Percentiles rank a stretch among this genome's conserved stretches.
Evolutionary conservation across 148 eudicot genomes (phyloP).

Genomic region (Nepenthes mirabilis): DNA sequence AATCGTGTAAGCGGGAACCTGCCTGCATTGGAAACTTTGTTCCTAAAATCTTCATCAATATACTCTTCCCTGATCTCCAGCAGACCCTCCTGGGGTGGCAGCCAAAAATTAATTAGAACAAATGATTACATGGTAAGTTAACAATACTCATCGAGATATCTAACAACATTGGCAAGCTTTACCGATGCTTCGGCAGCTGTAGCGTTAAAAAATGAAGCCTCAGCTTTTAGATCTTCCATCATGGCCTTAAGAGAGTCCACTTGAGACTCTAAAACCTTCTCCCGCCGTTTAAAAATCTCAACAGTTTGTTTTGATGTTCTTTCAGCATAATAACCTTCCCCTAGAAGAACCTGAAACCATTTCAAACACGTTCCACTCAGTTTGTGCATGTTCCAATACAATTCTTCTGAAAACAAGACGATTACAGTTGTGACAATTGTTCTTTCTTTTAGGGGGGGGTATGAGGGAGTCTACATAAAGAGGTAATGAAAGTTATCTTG

Average conservation of each 20-base stretch:
- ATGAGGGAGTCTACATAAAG: no score
- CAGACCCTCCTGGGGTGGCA: conserved; percentile 61
- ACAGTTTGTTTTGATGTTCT: conserved; percentile 80
- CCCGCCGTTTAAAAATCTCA: conserved; percentile 85
- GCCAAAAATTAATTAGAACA: conserved; percentile 1
- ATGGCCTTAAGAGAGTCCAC: conserved; percentile 57
- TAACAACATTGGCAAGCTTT: conserved; percentile 9
- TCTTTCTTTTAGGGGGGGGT: no score
- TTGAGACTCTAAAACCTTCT: conserved; percentile 53
- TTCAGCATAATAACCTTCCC: conserved; percentile 82
- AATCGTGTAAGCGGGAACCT: conserved; percentile 7
- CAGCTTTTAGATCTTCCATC: conserved; percentile 56
- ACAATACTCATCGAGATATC: neutral
- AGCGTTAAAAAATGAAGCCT: conserved; percentile 74
- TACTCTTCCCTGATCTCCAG: conserved; percentile 82
- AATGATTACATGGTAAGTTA: conserved; percentile 3
- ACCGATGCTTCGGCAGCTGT: conserved; percentile 77
- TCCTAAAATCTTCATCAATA: conserved; percentile 36
- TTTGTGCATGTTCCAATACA: no score
- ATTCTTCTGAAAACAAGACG: neutral
- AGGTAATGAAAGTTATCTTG: no score
- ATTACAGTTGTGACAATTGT: no score
- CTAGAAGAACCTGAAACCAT: conserved; percentile 60
- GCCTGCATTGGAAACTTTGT: conserved; percentile 24
- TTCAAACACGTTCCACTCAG: neutral